Conservation (phyloP, 225 moss, liverwort and hornwort species). For the Neckera pumila region DNA sequence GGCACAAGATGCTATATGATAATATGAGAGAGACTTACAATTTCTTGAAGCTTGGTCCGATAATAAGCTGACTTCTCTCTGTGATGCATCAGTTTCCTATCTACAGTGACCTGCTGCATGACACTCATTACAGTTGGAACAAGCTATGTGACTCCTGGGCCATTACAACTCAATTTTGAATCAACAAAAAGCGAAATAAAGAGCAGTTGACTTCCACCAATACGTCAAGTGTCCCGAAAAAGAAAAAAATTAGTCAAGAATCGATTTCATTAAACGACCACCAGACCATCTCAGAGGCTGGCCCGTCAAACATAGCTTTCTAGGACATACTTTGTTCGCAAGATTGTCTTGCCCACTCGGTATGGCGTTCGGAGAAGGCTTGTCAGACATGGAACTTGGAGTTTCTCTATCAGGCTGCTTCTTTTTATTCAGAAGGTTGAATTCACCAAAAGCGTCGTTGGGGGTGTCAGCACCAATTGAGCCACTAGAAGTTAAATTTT, state of each 20-base stretch:
- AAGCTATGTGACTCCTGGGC: neutral
- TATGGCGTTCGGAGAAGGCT: neutral
- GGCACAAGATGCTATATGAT: neutral
- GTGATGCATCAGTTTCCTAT: conserved; percentile 81
- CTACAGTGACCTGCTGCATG: conserved; percentile 53
- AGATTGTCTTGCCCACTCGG: conserved; percentile 4
- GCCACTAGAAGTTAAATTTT: conserved; percentile 26
- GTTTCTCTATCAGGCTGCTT: conserved; percentile 22
- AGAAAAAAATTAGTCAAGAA: neutral
- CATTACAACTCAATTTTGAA: neutral
- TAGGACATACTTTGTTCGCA: conserved; percentile 19
- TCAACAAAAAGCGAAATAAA: neutral
- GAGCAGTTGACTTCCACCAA: neutral
- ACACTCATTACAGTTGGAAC: neutral
- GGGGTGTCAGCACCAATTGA: conserved; percentile 21
- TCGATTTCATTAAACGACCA: neutral
- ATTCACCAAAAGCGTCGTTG: conserved; percentile 33
- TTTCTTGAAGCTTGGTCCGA: conserved; percentile 86
- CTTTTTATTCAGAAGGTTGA: conserved; percentile 29
- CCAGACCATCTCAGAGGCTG: neutral
- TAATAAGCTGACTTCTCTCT: conserved; percentile 91
- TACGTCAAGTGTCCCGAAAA: neutral
- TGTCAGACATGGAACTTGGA: conserved; percentile 5
- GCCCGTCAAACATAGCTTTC: neutral
- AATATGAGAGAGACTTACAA: conserved; percentile 41